Conservation (phyloP, 2,329 filamentous ascomycete species). For the Sporothrix phasma region DNA sequence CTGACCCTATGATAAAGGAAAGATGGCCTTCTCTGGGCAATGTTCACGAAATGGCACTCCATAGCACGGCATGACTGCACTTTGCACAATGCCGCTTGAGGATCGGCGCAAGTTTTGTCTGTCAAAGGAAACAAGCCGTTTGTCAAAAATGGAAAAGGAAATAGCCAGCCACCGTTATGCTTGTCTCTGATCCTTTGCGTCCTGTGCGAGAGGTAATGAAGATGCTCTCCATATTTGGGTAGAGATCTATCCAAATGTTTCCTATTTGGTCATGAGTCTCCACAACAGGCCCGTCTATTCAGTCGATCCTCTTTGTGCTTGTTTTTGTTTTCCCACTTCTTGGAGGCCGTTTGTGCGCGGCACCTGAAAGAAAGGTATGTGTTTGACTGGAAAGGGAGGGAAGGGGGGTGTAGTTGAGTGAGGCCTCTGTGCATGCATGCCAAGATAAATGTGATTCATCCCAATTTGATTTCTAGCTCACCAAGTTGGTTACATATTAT, state of each 20-base stretch:
- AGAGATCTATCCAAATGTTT: neutral
- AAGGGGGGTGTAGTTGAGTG: no score
- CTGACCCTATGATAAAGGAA: neutral
- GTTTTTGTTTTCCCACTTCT: neutral
- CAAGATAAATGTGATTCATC: no score
- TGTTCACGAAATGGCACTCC: neutral
- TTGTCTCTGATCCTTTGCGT: neutral
- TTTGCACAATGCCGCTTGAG: neutral
- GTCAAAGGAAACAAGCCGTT: neutral
- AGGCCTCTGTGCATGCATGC: no score
- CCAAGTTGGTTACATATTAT: no score
- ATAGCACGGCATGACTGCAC: neutral
- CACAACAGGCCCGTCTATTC: neutral
- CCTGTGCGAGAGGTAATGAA: neutral
- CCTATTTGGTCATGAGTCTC: neutral
- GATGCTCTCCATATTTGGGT: neutral
- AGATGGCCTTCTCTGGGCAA: neutral
- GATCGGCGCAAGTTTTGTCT: neutral
- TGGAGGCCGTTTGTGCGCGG: neutral
- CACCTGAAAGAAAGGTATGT: neutral
- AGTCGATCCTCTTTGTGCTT: neutral
- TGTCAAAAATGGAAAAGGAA: neutral
- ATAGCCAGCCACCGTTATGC: neutral
- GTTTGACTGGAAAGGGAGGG: no score
- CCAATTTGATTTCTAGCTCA: no score